Evolutionary conservation across 805 yeast genomes (phyloP).

Genomic region (Yamadazyma kitorensis): DNA sequence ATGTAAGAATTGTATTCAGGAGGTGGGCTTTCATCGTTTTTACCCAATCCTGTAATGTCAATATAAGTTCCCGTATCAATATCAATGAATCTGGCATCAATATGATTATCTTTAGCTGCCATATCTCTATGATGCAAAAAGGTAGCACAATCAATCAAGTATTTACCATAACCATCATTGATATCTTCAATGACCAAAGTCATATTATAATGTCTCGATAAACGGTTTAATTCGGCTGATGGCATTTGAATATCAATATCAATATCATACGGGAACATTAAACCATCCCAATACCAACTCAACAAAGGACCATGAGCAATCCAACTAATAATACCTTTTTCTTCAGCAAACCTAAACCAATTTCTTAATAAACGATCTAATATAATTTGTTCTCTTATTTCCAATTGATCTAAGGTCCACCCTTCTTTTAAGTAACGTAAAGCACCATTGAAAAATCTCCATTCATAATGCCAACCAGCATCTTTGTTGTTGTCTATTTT

Average conservation of each 20-base stretch:
- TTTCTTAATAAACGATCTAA: conserved; percentile 24
- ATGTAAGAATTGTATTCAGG: conserved; percentile 17
- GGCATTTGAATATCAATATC: conserved; percentile 34
- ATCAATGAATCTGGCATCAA: conserved; percentile 55
- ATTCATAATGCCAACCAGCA: conserved; percentile 56
- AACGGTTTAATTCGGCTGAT: conserved; percentile 19
- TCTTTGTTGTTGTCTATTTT: conserved; percentile 31
- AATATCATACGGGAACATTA: conserved; percentile 27
- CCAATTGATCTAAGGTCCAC: conserved; percentile 25
- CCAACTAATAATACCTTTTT: conserved; percentile 25
- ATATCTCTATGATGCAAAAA: conserved; percentile 27
- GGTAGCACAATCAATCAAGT: conserved; percentile 29
- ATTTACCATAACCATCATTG: conserved; percentile 24
- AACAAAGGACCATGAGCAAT: conserved; percentile 29
- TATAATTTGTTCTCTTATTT: conserved; percentile 20
- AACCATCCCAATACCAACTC: conserved; percentile 32
- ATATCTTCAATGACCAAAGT: conserved; percentile 31
- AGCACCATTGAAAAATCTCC: conserved; percentile 58
- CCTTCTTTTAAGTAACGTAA: conserved; percentile 41
- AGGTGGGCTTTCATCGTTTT: conserved; percentile 16
- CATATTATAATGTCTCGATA: conserved; percentile 23
- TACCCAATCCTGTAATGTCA: conserved; percentile 51
- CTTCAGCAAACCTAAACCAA: conserved; percentile 26
- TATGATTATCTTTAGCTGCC: conserved; percentile 22
- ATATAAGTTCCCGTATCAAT: conserved; percentile 55